Evolutionary conservation across 2,329 filamentous ascomycete genomes (phyloP), one percentile per base, ranked within the genome.

Genomic region (Bimuria novae-zelandiae): DNA sequence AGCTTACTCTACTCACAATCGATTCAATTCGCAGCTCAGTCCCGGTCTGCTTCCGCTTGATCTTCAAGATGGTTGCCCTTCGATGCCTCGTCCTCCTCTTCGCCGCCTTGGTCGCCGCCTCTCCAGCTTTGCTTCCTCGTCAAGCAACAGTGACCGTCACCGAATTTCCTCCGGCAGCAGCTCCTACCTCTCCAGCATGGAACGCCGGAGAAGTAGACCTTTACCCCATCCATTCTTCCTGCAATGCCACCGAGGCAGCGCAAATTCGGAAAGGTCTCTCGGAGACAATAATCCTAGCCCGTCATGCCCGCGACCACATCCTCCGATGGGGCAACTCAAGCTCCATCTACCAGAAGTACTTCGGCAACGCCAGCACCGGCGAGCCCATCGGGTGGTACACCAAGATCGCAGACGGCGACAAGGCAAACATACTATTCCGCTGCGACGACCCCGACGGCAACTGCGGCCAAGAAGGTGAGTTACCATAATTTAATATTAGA

Each of bases 361-460:
- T 89, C 65, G 85, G 87, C 40, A 78, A 82, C 47, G 77, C 77
- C 1, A 76, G 84, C 3, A 83, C 84, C 2, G 80, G 80, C 19
- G 78, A 81, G 56, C 80, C 83, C 3, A 77, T 86, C 36, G 87
- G 87, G 4, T 86, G 84, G 77, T 87, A 80, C 59, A 82, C 86
- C 48, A 80, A 82, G 52, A 76, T 89, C 27, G 76, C 83, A 61
- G 78, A 78, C 37, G 84, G 79, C 1, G 80, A 88, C 70, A 83
- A 83, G 63, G 74, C 75, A 0, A 78, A 76, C 22, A 77, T 86
- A 40, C 65, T 84, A 16, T 89, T 89, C 77, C 82, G 86, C 17
- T 89, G 87, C 61, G 87, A 90, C 55, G 83, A 89, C 59, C 80
- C 83, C 0, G 87, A 89, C 60, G 74, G 78, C 17, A 89, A 89